Base-by-base conservation (phyloP, 2,329 filamentous ascomycete species). In the Pseudogymnoascus sp. region DNA sequence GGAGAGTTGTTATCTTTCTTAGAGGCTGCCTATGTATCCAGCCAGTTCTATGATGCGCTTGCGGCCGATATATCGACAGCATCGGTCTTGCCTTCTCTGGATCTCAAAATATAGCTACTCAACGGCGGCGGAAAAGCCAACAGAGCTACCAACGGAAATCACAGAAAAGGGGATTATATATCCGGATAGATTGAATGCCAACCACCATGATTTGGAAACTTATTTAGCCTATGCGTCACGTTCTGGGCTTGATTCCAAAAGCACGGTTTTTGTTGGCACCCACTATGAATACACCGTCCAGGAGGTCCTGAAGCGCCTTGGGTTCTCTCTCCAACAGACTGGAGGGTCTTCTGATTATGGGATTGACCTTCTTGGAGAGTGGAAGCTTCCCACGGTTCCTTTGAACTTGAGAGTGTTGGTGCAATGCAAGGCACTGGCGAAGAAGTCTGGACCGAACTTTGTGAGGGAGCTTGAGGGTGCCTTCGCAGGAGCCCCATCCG, bases 401-500 rank as follows among this genome's bases (percentile, higher is more conserved):
- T 26, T 60, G 11, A 42, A 60, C 3, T 69, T 86, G 35, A 78
- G 76, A 59, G 75, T 83, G 1, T 72, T 85, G 17, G 72, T 83
- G 17, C 90, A 93, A 73, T 93, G 90, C 79, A 95, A 93, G 74
- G 83, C 81, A 0, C 78, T 82, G 13, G 72, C 77, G 17, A 76
- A 77, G 63, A 77, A 78, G 53, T 73, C 79, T 11, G 69, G 68
- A 2, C 89, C 90, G 0, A 76, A 80, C 33, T 77, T 85, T 56
- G 76, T 91, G 7, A 83, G 90, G n/a, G 90, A 93, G 76, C 80
- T 93, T 2, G 89, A 91, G 71, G 93, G 93, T 3, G 85, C 91
- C 0, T 89, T 95, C 70, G 80, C 81, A 1, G 87, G 86, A 11
- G 89, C 90, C 6, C 92, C 91, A 1, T 77, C 82, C 0, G 88